Conservation (phyloP, 768 basidiomycete species). For the Cystofilobasidium ferigula region DNA sequence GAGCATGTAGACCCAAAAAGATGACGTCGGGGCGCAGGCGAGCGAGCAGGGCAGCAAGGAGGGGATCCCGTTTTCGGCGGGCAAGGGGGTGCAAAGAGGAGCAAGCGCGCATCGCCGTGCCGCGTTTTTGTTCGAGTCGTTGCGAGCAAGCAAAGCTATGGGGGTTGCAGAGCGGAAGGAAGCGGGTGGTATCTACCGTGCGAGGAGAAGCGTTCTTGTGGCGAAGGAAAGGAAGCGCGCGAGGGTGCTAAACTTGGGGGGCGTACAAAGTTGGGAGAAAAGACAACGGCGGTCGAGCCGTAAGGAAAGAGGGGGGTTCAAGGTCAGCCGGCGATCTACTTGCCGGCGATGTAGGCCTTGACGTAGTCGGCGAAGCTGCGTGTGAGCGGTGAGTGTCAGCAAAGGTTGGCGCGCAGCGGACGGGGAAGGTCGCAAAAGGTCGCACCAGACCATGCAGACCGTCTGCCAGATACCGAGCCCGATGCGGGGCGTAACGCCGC, state of each 20-base stretch:
- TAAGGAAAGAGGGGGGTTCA: neutral
- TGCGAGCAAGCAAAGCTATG: neutral
- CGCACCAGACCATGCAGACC: slow-evolving; percentile 96
- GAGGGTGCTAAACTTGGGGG: too few relatives aligned
- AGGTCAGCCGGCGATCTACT: too few relatives aligned
- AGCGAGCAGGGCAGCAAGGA: too few relatives aligned
- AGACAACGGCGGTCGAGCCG: neutral
- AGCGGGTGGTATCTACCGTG: neutral
- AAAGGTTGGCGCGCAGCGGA: neutral
- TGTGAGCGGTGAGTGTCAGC: too few relatives aligned
- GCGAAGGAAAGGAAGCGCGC: too few relatives aligned
- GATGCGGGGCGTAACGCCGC: slow-evolving; percentile 93
- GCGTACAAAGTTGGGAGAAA: neutral
- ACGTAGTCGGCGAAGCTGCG: slow-evolving; percentile 56
- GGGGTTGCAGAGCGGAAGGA: neutral
- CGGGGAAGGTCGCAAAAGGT: too few relatives aligned
- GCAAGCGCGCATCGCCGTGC: too few relatives aligned
- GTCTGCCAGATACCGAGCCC: slow-evolving; percentile 95
- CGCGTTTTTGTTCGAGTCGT: too few relatives aligned
- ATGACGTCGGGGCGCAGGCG: too few relatives aligned
- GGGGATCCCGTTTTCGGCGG: too few relatives aligned
- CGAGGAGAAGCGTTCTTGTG: neutral
- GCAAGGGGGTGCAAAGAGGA: too few relatives aligned
- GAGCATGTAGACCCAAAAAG: too few relatives aligned
- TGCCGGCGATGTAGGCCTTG: slow-evolving; percentile 43